Evolutionary conservation across 2,329 filamentous ascomycete genomes (phyloP), one percentile per base, ranked within the genome.

Genomic region (Hymenoscyphus albidus): DNA sequence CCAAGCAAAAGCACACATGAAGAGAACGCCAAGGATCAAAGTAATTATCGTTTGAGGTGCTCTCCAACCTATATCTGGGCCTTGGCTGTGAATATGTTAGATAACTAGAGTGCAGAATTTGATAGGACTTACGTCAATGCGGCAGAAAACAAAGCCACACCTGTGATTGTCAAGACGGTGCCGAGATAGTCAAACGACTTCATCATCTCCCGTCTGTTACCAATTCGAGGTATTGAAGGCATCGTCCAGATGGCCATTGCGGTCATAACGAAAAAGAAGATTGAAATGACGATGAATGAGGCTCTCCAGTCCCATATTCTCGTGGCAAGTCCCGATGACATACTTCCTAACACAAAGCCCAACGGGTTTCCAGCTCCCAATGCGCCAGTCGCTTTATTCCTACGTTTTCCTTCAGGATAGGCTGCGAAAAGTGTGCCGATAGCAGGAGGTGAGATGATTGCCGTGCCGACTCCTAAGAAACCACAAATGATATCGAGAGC

Each of bases 351-450:
- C 3, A 78, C 75, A 59, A 78, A 79, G 0, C 78, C 78, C 39
- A 79, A 64, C 1, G 78, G 78, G 58, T 79, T 79, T 0, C 78
- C 78, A 5, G 76, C 74, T 0, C 75, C 77, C 70, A 88, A 88
- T 68, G 85, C 87, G 0, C 85, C 86, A 73, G 89, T 88, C 0
- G 83, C 86, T 66, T 80, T 78, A 68, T 89, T 89, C n/a, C 86
- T 77, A 64, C 79, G 80, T 12, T 80, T 83, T 0, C 88, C 87
- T 69, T 79, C 79, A n/a, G 81, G 79, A 68, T 91, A 91, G 7
- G 86, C 82, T 0, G 83, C 81, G 14, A 88, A 88, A 0, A 91
- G 78, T 58, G 87, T 83, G 0, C 86, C 87, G 58, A 88, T 84
- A 0, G 86, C 86, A 0, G 87, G 85, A 5, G 87, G 86, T 0